Percentiles rank a stretch among this genome's conserved stretches.
phyloP scores from a whole-genome alignment of 305 asterid genomes.

The Fraxinus nigra region DNA sequence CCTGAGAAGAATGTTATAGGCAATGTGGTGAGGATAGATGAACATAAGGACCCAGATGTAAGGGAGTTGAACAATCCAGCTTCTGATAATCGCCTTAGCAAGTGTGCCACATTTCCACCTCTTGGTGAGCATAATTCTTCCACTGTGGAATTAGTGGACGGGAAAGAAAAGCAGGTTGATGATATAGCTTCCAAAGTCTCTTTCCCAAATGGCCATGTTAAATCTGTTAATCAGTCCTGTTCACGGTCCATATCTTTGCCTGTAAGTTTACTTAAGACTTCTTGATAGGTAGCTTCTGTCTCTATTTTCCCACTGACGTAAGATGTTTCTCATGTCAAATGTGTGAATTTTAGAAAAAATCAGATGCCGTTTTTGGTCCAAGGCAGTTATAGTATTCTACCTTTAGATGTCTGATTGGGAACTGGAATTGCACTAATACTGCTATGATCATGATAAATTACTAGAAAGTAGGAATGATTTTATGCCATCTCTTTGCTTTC shows the following conservation, averaged over 20 bases:
- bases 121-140: conserved; percentile 24
- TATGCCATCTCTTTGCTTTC: conserved; percentile 6
- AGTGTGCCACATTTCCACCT: conserved; percentile 51
- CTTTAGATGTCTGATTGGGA: neutral
- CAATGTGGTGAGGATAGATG: conserved; percentile 28
- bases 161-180: conserved; percentile 28
- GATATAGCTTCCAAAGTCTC: conserved; percentile 10
- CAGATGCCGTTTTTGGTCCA: neutral
- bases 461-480: neutral
- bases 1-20: conserved; percentile 20
- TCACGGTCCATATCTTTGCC: conserved; percentile 57
- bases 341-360: neutral
- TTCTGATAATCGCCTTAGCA: conserved; percentile 43
- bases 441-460: neutral
- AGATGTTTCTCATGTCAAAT: neutral
- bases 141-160: conserved; percentile 22
- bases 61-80: conserved; percentile 23
- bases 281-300: conserved; percentile 6
- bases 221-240: conserved; percentile 32
- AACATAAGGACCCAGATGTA: conserved; percentile 19
- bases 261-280: conserved; percentile 48
- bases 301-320: neutral
- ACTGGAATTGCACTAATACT: neutral
- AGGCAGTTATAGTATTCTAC: neutral
- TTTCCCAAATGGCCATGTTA: neutral